Base-by-base conservation (phyloP, 768 basidiomycete genomes). In the Lactarius deliciosus region DNA sequence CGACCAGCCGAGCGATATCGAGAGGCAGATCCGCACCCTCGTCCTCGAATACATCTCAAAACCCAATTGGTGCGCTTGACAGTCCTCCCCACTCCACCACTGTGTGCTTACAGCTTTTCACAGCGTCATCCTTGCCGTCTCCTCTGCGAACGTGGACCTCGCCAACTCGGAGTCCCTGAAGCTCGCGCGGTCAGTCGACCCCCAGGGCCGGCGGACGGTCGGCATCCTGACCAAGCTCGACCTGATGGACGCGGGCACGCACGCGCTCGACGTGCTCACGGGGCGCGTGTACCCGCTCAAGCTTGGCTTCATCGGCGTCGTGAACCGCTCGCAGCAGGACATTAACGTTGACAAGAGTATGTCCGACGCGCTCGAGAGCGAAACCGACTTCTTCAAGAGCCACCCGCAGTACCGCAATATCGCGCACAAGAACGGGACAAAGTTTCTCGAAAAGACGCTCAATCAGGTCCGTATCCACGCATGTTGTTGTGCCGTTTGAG, bases 241-340 rank as follows among this genome's bases (percentile, higher is more conserved):
- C 78, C 84, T 99, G 56, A 99, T 99, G 97, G 97, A 98, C 73
- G 96, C 96, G 7, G 97, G 97, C 34, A 99, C 97, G 41, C 98
- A 99, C 76, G 97, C 97, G 25, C 80, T 96, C 41, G 96, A 99
- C 77, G 89, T 98, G 70, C 84, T 98, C 43, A 98, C 94, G 0
- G 97, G 97, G 47, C 90, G 96, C 66, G 92, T 98, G 54, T 99
- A 99, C 77, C 97, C 97, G 38, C 86, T 99, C 69, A 98, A 98
- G 76, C 85, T 99, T 13, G 97, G 97, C 55, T 99, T 99, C 77
- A 96, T 98, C 70, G 97, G 97, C 22, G 91, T 98, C 15, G 97
- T 99, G 65, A 97, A 97, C 74, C 89, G 97, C 64, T 96, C 93
- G 72, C 97, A 99, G 76, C 94, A 95, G 76, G 97, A 99, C 76